These are phyloP conservation scores for Gossypium schwendimanii DNA, from an alignment of 441 rosid genomes.

Conservation along the genomic window DNA sequence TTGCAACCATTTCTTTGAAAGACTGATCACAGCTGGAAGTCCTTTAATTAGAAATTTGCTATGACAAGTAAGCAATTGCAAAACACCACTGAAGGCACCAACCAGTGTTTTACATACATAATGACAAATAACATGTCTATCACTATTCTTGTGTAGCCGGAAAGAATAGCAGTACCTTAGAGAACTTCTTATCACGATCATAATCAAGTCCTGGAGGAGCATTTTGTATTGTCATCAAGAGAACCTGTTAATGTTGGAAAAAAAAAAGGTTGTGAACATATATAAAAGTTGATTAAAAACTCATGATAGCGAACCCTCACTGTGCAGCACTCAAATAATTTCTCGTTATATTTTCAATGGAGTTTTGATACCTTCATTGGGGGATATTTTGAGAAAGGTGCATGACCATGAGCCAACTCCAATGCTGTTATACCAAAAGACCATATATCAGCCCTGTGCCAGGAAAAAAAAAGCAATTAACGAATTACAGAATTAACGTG, in stretches of 20 bases:
- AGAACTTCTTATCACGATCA: conserved; percentile 94
- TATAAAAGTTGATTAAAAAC: not conserved
- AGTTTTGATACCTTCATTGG: conserved; percentile 82
- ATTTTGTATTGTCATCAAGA: conserved; percentile 94
- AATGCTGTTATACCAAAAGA: conserved; percentile 96
- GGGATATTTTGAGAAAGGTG: conserved; percentile 94
- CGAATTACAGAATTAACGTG: conserved; percentile 4
- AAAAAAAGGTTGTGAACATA: not conserved
- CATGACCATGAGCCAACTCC: conserved; percentile 98
- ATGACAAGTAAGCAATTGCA: conserved; percentile 16
- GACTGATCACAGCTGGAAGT: conserved; percentile 95
- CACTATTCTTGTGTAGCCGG: conserved; percentile 26
- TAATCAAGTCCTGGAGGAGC: conserved; percentile 99
- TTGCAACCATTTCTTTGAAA: conserved; percentile 99
- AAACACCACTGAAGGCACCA: conserved; percentile 12
- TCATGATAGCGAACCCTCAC: not conserved
- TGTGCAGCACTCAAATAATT: not conserved
- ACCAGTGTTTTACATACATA: conserved; percentile 1
- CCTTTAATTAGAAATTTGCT: conserved; percentile 64
- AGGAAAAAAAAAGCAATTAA: conserved; percentile 18
- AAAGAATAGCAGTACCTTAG: conserved; percentile 89
- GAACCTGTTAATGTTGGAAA: conserved; percentile 45
- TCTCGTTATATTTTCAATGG: conserved; percentile 13
- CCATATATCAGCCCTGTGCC: conserved; percentile 96
- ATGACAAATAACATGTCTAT: not conserved